Evolutionary conservation across 2,329 filamentous ascomycete genomes (phyloP), one percentile per base, ranked within the genome.

Genomic region (Rugonectria rugulosa): DNA sequence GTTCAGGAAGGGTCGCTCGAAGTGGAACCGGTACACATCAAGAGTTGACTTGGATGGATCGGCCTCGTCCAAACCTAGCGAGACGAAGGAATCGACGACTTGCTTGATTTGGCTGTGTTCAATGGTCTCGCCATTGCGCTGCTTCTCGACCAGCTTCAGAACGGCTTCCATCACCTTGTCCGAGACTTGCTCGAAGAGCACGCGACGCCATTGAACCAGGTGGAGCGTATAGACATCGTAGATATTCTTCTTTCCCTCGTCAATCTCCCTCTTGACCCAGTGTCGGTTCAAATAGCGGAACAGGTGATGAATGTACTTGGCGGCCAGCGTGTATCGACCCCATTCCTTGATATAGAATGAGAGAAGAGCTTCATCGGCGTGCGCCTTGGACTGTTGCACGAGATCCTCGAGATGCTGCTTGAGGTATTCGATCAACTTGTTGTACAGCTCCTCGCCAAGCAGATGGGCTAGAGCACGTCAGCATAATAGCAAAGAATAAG

Each of bases 211-310:
- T 70, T 94, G 91, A 17, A 98, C 95, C 34, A 99, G 80, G 68
- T 99, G 95, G 29, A 99, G 79, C 1, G 95, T 99, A 75, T 99
- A 99, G 42, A 99, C 95, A 73, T 99, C 95, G 74, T 96, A 98
- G 7, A 98, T 91, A 68, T 94, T 91, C 80, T 98, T 97, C 79
- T 99, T 98, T 27, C 95, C 95, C 74, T 99, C 95, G 61, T 99
- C 95, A 77, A 99, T 97, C 77, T 99, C 95, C 24, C 95, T 85
- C 82, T 97, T 99, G 2, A 99, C 95, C 95, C 96, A 99, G 76
- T 99, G 95, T 24, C 95, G 87, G 71, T 99, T 99, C 21, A 99
- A 85, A 71, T 99, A 99, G 49, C 89, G 83, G 80, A 99, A 99
- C 7, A 99, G 80, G 72, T 99, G 94, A 75, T 99, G 96, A 73